Conservation (phyloP, 306 rosid species). For the Pterocarpus macrocarpus region DNA sequence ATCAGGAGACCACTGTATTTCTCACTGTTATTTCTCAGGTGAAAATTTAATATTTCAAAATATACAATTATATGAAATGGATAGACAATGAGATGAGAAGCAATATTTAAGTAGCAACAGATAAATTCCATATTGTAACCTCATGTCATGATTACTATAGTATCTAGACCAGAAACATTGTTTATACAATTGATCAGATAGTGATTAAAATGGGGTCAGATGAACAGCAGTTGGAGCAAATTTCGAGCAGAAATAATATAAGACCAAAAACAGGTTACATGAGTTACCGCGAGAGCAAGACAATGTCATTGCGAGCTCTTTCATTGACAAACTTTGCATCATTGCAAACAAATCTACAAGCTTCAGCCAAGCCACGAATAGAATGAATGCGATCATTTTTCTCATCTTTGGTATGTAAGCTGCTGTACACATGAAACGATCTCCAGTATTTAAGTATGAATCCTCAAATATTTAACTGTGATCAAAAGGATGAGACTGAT, state of each 20-base stretch:
- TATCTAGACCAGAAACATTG: slow-evolving; percentile 20
- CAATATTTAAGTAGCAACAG: slow-evolving; percentile 33
- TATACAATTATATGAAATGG: slow-evolving; percentile 32
- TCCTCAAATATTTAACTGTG: slow-evolving; percentile 25
- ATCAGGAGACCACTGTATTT: slow-evolving; percentile 4
- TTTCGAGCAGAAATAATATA: slow-evolving; percentile 31
- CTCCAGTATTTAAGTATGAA: slow-evolving; percentile 40
- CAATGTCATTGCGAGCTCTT: slow-evolving; percentile 76
- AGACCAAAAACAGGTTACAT: slow-evolving; percentile 38
- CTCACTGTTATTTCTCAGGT: slow-evolving; percentile 21
- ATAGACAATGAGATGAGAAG: slow-evolving; percentile 9
- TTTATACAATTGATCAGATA: slow-evolving; percentile 18
- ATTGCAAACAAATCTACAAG: slow-evolving; percentile 75
- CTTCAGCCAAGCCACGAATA: slow-evolving; percentile 71
- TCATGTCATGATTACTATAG: background rate
- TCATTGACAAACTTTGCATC: slow-evolving; percentile 86
- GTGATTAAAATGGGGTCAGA: slow-evolving; percentile 9
- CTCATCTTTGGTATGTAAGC: slow-evolving; percentile 60
- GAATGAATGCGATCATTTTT: slow-evolving; percentile 54
- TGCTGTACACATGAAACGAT: slow-evolving; percentile 56
- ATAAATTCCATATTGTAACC: slow-evolving; percentile 12
- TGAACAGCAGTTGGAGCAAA: slow-evolving; percentile 24
- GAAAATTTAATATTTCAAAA: slow-evolving; percentile 12
- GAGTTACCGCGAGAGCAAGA: slow-evolving; percentile 85
- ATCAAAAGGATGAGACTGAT: slow-evolving; percentile 37